A percentile compares a stretch with the other conserved stretches of the same genome.
Conservation (phyloP, 2,329 filamentous ascomycete species). For the Metarhizium robertsii region DNA sequence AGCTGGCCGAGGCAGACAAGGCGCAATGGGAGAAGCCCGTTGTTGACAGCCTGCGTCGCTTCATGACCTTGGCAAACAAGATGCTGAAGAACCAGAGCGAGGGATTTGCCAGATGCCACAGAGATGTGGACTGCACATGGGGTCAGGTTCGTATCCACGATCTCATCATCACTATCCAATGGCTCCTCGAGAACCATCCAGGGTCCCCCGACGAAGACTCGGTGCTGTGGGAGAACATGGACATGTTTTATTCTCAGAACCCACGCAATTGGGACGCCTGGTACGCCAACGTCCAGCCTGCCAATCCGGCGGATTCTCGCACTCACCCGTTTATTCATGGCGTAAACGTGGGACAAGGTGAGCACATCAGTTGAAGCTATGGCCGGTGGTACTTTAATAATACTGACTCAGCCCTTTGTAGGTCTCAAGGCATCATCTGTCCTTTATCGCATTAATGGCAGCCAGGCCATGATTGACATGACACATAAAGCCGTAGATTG, state of each 20-base stretch:
- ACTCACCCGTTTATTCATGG: constrained; percentile 26
- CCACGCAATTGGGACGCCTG: constrained; percentile 19
- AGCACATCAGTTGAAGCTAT: background rate
- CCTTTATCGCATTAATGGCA: constrained; percentile 30
- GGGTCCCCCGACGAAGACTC: constrained; percentile 11
- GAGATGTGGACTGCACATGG: constrained; percentile 27
- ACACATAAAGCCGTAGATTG: constrained; percentile 27
- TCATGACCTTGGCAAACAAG: constrained; percentile 34
- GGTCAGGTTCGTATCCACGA: constrained; percentile 26
- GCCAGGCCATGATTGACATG: constrained; percentile 23
- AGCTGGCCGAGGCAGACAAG: constrained; percentile 22
- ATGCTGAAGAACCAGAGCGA: constrained; percentile 46
- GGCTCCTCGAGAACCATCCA: constrained; percentile 27
- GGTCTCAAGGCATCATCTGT: constrained; percentile 30
- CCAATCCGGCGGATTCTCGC: constrained; percentile 12
- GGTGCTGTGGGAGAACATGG: constrained; percentile 30
- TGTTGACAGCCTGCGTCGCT: constrained; percentile 10
- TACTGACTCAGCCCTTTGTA: constrained; percentile 4
- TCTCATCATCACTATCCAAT: constrained; percentile 29
- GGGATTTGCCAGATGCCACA: constrained; percentile 36
- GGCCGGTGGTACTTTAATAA: too few relatives aligned
- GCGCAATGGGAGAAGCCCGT: constrained; percentile 11
- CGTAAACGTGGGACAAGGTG: constrained; percentile 34
- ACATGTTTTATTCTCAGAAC: constrained; percentile 24
- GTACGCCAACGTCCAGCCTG: constrained; percentile 13